phyloP scores from a whole-genome alignment of 2,329 filamentous ascomycete species.

The Chrysosphaeria jannelii region DNA sequence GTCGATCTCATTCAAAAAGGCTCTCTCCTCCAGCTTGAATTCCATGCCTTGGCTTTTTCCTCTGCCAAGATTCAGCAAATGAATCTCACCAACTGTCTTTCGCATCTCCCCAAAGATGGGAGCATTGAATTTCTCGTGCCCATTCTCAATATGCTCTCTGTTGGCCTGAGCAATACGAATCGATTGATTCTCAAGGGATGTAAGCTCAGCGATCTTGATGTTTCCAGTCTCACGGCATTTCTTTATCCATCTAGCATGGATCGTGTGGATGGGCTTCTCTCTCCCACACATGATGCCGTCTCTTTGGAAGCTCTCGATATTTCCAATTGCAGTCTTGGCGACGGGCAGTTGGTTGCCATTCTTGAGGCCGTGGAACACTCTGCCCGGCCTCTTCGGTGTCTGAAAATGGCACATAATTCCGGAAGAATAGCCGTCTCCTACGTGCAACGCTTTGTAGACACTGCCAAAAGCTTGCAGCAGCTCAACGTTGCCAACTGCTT shows the following conservation, averaged over 20 bases:
- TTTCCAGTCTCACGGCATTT: constrained; percentile 13
- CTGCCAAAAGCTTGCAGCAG: constrained; percentile 14
- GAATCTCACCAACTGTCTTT: constrained; percentile 16
- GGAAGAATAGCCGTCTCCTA: constrained; percentile 18
- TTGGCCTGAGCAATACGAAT: constrained; percentile 17
- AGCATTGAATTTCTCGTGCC: constrained; percentile 10
- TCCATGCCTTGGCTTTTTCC: constrained; percentile 23
- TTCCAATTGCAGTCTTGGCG: constrained; percentile 19
- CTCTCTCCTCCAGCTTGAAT: constrained; percentile 21
- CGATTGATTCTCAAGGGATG: constrained; percentile 21
- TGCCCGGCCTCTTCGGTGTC: constrained; percentile 11
- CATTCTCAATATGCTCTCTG: constrained; percentile 14
- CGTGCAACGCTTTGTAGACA: constrained; percentile 14
- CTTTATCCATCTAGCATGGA: constrained; percentile 2
- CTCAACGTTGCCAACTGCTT: constrained; percentile 21
- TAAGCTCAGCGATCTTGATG: constrained; percentile 14
- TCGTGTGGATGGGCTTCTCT: neutral
- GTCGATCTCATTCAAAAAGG: constrained; percentile 17
- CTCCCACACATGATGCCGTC: constrained; percentile 5
- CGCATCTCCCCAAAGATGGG: constrained; percentile 1
- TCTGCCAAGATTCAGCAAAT: constrained; percentile 23
- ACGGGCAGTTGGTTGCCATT: constrained; percentile 16
- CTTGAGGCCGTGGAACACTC: constrained; percentile 14
- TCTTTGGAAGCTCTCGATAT: constrained; percentile 18
- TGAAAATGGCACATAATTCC: constrained; percentile 22